Conservation (phyloP, 352 stramenopile species). For the Globisporangium recalcitrans region DNA sequence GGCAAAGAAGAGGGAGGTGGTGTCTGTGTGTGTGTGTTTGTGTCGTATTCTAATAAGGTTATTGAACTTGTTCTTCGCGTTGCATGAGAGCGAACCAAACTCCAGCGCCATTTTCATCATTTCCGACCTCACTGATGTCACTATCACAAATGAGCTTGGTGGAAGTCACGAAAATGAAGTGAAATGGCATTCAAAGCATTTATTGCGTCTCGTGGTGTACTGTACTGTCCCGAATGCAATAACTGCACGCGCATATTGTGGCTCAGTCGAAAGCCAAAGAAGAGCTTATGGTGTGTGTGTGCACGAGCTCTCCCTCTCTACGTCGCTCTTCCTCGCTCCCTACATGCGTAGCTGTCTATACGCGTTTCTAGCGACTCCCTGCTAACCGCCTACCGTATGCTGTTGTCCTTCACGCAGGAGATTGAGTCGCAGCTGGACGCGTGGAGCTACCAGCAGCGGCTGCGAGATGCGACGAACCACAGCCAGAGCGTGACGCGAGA, state of each 20-base stretch:
- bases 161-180: neutral
- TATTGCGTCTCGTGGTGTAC: neutral
- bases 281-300: neutral
- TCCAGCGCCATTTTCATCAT: neutral
- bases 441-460: conserved; percentile 44
- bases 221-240: neutral
- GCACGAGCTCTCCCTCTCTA: neutral
- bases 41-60: conserved; percentile 2
- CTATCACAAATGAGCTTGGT: too few species aligned
- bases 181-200: too few species aligned
- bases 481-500: conserved; percentile 38
- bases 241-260: neutral
- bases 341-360: neutral
- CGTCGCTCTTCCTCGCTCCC: neutral
- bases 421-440: conserved; percentile 36
- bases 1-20: neutral
- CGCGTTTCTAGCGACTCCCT: neutral
- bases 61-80: neutral
- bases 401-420: conserved; percentile 23
- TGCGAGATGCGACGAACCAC: conserved; percentile 41
- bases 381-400: neutral
- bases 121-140: neutral
- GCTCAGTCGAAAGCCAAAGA: neutral
- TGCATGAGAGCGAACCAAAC: neutral
- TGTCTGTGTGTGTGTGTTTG: neutral